Evolutionary conservation across 208 protist genomes (phyloP).

Genomic region (Leptomonas pyrrhocoris): DNA sequence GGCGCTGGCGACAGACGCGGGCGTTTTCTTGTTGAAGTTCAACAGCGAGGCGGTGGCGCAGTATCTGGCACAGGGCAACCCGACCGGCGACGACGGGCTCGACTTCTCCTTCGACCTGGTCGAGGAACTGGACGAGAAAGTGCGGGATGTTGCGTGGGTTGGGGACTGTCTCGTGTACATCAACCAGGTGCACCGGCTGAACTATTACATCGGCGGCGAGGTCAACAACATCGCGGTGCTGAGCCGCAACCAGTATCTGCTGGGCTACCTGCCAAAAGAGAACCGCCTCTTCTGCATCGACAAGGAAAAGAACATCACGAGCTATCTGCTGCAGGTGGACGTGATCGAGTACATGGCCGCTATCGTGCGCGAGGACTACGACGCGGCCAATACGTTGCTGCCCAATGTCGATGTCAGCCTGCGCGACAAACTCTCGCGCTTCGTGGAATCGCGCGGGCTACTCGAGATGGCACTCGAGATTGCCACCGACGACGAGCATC

Average conservation of each 20-base stretch:
- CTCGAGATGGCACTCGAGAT: constrained; percentile 94
- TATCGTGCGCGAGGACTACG: constrained; percentile 95
- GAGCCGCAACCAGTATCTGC: constrained; percentile 86
- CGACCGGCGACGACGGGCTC: constrained; percentile 92
- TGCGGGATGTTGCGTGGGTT: constrained; percentile 94
- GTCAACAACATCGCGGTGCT: constrained; percentile 93
- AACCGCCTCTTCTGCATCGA: constrained; percentile 97
- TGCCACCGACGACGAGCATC: constrained; percentile 95
- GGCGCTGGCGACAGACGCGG: constrained; percentile 84
- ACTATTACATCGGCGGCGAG: constrained; percentile 97
- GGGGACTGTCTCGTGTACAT: constrained; percentile 98
- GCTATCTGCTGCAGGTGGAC: constrained; percentile 90
- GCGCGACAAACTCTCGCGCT: constrained; percentile 93
- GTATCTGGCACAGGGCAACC: constrained; percentile 64
- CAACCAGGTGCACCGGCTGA: constrained; percentile 92
- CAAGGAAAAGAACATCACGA: constrained; percentile 92
- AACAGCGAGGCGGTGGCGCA: constrained; percentile 84
- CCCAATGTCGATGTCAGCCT: constrained; percentile 79
- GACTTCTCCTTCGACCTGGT: constrained; percentile 96
- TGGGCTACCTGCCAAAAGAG: constrained; percentile 96
- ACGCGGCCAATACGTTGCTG: constrained; percentile 82
- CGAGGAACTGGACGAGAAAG: constrained; percentile 92
- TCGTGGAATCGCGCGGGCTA: constrained; percentile 93
- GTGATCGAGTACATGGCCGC: constrained; percentile 98
- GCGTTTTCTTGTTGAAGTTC: constrained; percentile 96